A percentile compares a stretch with the other conserved stretches of the same genome.
Conservation (phyloP, 2,329 filamentous ascomycete species). For the Polytolypa hystricis region DNA sequence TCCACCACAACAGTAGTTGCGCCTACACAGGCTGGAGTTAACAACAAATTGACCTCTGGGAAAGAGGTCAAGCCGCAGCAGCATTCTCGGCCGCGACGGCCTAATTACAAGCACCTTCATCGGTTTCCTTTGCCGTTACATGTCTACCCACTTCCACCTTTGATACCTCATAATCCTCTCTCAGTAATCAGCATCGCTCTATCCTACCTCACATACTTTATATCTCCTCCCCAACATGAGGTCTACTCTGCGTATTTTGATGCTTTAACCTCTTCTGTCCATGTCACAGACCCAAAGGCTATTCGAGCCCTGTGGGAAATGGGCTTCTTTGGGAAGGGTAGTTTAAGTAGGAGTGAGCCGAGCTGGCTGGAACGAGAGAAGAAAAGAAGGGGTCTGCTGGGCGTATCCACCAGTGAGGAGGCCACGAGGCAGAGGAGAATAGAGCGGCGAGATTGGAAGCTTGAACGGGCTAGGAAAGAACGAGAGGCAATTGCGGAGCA, state of each 20-base stretch:
- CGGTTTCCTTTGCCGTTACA: conserved; percentile 67
- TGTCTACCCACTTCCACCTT: conserved; percentile 71
- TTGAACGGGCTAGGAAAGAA: conserved; percentile 81
- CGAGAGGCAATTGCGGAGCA: conserved; percentile 71
- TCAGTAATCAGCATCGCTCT: conserved; percentile 73
- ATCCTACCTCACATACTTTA: conserved; percentile 61
- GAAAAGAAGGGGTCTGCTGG: conserved; percentile 54
- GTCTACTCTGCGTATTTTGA: conserved; percentile 70
- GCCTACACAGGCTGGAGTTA: conserved; percentile 9
- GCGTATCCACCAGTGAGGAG: conserved; percentile 67
- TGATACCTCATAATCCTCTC: conserved; percentile 86
- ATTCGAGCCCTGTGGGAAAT: conserved; percentile 85
- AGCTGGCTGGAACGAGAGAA: conserved; percentile 82
- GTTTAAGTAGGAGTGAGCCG: conserved; percentile 83
- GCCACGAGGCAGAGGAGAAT: conserved; percentile 64
- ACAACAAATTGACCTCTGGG: conserved; percentile 9
- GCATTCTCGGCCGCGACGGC: conserved; percentile 24
- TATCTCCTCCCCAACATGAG: conserved; percentile 51
- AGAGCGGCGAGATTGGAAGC: conserved; percentile 74
- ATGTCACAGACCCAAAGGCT: conserved; percentile 65
- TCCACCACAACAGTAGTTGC: conserved; percentile 14
- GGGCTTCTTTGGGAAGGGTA: conserved; percentile 95
- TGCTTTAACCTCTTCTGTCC: conserved; percentile 67
- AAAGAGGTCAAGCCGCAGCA: conserved; percentile 13
- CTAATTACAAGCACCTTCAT: conserved; percentile 67